Percentiles rank a stretch among this genome's conserved stretches.
These are phyloP conservation scores for Apostasia ramifera DNA, from an alignment of 106 monocot genomes.

Conservation along the genomic window DNA sequence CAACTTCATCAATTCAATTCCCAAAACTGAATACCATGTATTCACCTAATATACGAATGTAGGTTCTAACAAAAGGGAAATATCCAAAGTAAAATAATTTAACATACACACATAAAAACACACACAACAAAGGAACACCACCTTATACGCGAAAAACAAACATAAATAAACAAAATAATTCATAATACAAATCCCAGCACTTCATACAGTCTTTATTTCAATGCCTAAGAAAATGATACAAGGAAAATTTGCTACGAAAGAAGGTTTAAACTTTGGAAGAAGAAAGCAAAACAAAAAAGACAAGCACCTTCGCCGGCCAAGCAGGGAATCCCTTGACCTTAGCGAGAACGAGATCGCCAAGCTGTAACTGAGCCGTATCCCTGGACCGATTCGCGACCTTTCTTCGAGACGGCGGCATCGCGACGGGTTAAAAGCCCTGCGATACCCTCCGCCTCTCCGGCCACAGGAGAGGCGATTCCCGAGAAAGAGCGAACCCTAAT, in stretches of 20 bases:
- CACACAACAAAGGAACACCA: too few relatives aligned
- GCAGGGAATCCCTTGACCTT: constrained; percentile 46
- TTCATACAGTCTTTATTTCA: neutral
- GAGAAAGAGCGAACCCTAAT: neutral
- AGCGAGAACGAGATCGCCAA: constrained; percentile 50
- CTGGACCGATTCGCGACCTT: constrained; percentile 12
- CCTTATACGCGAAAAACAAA: neutral
- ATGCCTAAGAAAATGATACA: neutral
- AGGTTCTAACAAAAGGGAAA: too few relatives aligned
- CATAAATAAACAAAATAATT: neutral
- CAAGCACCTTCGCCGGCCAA: constrained; percentile 44
- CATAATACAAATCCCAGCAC: neutral
- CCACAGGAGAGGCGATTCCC: neutral
- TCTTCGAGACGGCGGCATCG: constrained; percentile 24
- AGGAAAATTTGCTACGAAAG: neutral
- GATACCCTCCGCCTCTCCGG: neutral
- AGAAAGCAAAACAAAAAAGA: neutral
- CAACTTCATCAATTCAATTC: too few relatives aligned
- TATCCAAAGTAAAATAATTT: too few relatives aligned
- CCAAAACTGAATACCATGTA: too few relatives aligned
- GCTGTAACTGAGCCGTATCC: constrained; percentile 16
- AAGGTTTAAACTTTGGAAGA: neutral
- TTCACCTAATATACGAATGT: too few relatives aligned
- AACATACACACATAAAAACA: too few relatives aligned
- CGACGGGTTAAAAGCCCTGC: neutral